Evolutionary conservation across 176 grass and related monocot species (phyloP), one percentile per base, ranked within the genome.

Genomic region (Tuctoria greenei): DNA sequence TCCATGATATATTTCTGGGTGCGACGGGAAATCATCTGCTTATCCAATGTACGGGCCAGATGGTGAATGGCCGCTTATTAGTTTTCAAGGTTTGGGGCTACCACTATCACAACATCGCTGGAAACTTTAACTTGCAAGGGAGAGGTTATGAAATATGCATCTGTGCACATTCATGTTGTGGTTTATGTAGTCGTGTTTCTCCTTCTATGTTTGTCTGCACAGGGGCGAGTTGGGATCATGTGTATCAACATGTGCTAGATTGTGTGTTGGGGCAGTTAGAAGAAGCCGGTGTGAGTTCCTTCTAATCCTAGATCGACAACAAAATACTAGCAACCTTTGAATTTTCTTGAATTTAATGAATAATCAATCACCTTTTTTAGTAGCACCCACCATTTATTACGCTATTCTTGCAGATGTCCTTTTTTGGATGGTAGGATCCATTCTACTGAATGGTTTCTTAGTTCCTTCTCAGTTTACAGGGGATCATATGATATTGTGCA

Each of bases 241-340:
- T 14, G 11, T 57, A 10, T 27, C 24, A 16, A 14, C 26, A 81
- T 52, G 60, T n/a, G 18, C 41, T 20, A 17, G 15, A 5, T 1
- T 51, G 2, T 11, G 1, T 10, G 8, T 24, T 24, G 25, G n/a
- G 14, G 13, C 14, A 12, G 25, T 40, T 31, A 24, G 51, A 28
- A 45, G 50, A 67, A 44, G 42, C 13, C 43, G 10, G 15, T 14
- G 21, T 46, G 67, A 50, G 41, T 31, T 77, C 16, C 24, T 31
- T 37, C 7, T n/a, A n/a, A 47, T 66, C 26, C 67, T 55, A 57
- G 4, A 84, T 84, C 45, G 66, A 78, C 59, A 23, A 24, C 3
- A 26, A 6, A 70, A 11, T 47, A 47, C 28, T 37, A 21, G 2
- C 12, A 44, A 10, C 8, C 8, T 51, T 12, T 15, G 27, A 72